Evolutionary conservation across 2,329 filamentous ascomycete species (phyloP), one percentile per base, ranked within the genome.

Genomic region (Rhynchosporium graminicola): DNA sequence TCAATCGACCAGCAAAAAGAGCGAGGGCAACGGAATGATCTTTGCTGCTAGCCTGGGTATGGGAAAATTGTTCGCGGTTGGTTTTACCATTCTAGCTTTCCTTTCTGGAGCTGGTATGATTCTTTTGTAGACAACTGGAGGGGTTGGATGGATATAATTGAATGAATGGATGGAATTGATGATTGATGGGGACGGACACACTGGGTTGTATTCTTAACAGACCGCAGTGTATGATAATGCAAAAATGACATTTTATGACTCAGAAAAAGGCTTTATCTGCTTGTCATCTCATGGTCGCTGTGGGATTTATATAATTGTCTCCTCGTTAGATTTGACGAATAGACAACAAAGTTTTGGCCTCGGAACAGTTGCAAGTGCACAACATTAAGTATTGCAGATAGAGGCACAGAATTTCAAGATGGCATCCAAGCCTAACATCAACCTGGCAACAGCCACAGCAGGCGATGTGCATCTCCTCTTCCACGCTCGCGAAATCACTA

Each of bases 21-120:
- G 63, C 46, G 67, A 66, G 38, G 69, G 62, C 12, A 62, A 48
- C 36, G 62, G 64, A 47, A 57, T 64, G 26, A 61, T 61, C 10
- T 61, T 68, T 1, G 62, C 66, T n/a, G 64, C 66, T 15, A 66
- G 60, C 8, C 63, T 67, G 51, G 62, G 63, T 33, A 48, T 65
- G 33, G 63, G 65, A n/a, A 67, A 62, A 46, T 66, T 59, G 10
- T 63, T 65, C 15, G 54, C 60, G 31, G 63, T 59, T 29, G 68
- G 46, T 7, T 71, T 70, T 54, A 65, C 65, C 2, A 8, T 66
- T 4, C 29, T 67, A 1, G 66, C 68, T 60, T 36, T 65, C 12
- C 46, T 67, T 36, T 70, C 68, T 47, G 69, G 69, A 6, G 60
- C 61, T 12, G 68, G 68, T 2, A 70, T 70, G 65, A 58, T 70